phyloP scores from a whole-genome alignment of 164 flowering plant genomes.

The Magnolia changhungtana region DNA sequence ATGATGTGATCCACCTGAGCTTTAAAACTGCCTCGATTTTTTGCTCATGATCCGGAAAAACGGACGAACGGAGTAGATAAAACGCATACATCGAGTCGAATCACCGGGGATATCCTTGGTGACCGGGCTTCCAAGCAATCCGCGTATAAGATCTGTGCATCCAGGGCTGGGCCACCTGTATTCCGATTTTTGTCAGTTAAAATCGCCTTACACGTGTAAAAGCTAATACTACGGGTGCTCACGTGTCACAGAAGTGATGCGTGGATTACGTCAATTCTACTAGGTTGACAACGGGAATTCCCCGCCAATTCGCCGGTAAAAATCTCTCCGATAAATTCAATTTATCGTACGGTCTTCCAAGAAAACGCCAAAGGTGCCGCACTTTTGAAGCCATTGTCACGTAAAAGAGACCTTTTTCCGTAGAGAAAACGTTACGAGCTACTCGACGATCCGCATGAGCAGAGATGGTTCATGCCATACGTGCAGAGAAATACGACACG shows the following conservation, averaged over 20 bases:
- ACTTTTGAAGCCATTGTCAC: not conserved
- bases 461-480: no score
- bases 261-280: not conserved
- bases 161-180: not conserved
- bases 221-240: not conserved
- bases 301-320: not conserved
- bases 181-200: no score
- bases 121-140: no score
- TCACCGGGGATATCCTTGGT: no score
- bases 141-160: not conserved
- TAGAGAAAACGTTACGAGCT: no score
- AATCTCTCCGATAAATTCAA: not conserved
- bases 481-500: no score
- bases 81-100: no score
- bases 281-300: not conserved
- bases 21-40: no score
- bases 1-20: no score
- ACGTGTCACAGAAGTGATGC: not conserved
- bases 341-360: not conserved
- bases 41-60: no score
- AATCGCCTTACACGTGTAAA: no score
- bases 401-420: not conserved
- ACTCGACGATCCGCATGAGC: not conserved
- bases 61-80: no score
- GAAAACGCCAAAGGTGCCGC: constrained; percentile 3